Evolutionary conservation across 106 monocot species (phyloP).

Genomic region (Iris macrosiphon): DNA sequence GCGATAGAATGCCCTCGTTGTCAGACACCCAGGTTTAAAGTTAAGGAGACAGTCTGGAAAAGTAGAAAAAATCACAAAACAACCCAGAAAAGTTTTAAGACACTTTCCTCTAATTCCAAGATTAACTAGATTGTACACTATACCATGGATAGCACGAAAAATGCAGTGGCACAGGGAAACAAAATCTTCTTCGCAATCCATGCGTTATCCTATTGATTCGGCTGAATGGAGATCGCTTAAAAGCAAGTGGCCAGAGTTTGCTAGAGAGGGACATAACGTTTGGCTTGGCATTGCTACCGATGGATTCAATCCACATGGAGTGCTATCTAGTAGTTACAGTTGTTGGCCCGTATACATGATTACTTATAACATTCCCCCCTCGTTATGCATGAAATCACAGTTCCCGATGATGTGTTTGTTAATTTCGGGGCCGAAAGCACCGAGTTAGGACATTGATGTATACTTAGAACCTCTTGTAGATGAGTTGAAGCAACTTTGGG

Average conservation of each 20-base stretch:
- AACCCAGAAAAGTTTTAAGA: not conserved
- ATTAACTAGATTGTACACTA: not conserved
- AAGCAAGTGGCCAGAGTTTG: not conserved
- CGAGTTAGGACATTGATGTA: not conserved
- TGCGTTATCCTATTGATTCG: not conserved
- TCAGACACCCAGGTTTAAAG: not conserved
- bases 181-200: not conserved
- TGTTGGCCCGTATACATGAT: no score
- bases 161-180: not conserved
- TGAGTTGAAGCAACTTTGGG: not conserved
- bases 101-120: no score
- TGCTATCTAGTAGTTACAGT: not conserved
- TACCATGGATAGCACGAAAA: not conserved
- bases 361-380: not conserved
- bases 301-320: not conserved
- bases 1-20: not conserved
- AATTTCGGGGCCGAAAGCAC: no score
- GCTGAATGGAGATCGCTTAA: not conserved
- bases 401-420: no score
- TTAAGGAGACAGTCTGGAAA: not conserved
- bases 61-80: not conserved
- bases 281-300: not conserved
- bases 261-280: not conserved
- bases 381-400: not conserved
- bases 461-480: no score